Percentiles rank a stretch among this genome's conserved stretches.
phyloP scores from a whole-genome alignment of 306 rosid species.

The Acacia acuminata region DNA sequence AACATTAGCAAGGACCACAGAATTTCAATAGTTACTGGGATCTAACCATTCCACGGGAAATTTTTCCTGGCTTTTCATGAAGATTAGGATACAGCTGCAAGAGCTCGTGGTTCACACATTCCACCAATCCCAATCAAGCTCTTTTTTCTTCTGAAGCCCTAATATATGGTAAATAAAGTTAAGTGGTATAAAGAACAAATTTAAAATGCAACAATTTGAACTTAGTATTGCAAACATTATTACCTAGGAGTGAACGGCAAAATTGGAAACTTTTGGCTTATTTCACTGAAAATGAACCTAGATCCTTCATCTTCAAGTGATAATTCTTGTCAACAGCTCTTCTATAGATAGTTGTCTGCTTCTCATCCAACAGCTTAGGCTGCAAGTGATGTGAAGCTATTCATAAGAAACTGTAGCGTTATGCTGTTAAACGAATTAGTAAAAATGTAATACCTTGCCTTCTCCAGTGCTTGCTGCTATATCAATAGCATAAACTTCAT shows the following conservation, averaged over 20 bases:
- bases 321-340: constrained; percentile 80
- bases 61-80: constrained; percentile 69
- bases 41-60: neutral
- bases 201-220: neutral
- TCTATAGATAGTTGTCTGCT: constrained; percentile 75
- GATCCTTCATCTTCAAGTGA: constrained; percentile 78
- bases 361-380: constrained; percentile 33
- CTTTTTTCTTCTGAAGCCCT: constrained; percentile 82
- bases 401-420: too few species aligned
- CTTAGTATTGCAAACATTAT: neutral
- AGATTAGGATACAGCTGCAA: constrained; percentile 72
- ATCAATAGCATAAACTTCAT: constrained; percentile 69
- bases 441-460: constrained; percentile 52
- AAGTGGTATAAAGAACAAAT: neutral
- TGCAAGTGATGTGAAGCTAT: too few species aligned
- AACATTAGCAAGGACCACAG: neutral
- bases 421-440: too few species aligned
- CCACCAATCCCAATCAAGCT: constrained; percentile 61
- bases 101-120: constrained; percentile 69
- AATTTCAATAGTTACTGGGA: neutral
- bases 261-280: constrained; percentile 67
- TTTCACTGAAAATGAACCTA: constrained; percentile 79
- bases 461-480: constrained; percentile 76
- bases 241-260: constrained; percentile 75
- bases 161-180: neutral